Base-by-base conservation (phyloP, 352 stramenopile species). In the Chrysophaeum taylorii region DNA sequence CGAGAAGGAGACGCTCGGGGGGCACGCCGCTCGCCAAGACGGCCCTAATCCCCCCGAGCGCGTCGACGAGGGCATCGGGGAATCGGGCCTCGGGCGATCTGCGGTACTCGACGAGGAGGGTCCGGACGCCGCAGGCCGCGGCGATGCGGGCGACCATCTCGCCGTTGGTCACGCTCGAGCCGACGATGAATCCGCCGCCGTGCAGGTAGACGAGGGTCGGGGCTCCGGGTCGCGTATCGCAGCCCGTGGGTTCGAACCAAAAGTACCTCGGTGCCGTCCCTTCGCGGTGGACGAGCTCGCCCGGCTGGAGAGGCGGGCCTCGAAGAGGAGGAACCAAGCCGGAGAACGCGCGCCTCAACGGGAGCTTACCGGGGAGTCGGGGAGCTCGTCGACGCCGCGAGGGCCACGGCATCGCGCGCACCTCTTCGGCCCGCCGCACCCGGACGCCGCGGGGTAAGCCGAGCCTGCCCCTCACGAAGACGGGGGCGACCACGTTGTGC, bases 161-260 rank as follows among this genome's bases (percentile, higher is more conserved):
- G 23, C 50, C 50, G 50, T 62, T 62, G 4, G 50, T 62, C n/a
- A 9, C 23, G 15, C 25, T 31, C 33, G 33, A 45, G 14, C 57
- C 57, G 33, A 45, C 27, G 36, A 66, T 23, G 35, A 66, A 66
- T 21, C 57, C 57, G 57, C 57, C 57, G 33, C 57, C 57, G 35
- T 66, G 57, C 5, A 66, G 14, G 36, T 38, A 66, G 9, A 42
- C 18, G n/a, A 66, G 31, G 50, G 27, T 18, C n/a, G n/a, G 12
- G 18, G 18, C 7, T 54, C 21, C 45, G 31, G 45, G 18, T 25
- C 5, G 45, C 18, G 45, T 27, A 25, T 14, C 21, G n/a, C n/a
- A n/a, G n/a, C 45, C 45, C 45, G 45, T 35, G n/a, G 50, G 50
- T 36, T 62, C 50, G 50, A 62, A 62, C 50, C 50, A 62, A 2